Evolutionary conservation across 2,329 filamentous ascomycete species (phyloP), one percentile per base, ranked within the genome.

Genomic region (Torrubiella hemipterigena): DNA sequence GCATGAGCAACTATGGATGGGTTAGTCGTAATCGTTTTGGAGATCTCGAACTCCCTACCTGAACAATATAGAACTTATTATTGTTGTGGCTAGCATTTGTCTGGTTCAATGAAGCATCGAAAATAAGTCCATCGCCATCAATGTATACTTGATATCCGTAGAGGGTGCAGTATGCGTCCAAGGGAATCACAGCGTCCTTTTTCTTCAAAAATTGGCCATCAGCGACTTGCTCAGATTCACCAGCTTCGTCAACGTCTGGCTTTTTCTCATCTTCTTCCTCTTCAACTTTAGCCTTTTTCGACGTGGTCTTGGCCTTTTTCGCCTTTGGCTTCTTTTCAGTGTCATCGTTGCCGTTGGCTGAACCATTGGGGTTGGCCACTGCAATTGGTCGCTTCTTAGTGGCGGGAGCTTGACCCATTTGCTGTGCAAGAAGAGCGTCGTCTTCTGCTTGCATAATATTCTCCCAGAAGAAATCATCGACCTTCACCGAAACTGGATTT

Each of bases 61-160:
- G 81, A 17, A 86, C 51, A 17, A 73, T 71, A 47, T 87, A 89
- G 51, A 87, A 89, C 42, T 91, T 91, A 53, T 91, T 89, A 53
- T 81, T 81, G 48, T 89, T 91, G 28, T 66, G 55, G 1, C 61
- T 57, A 0, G 81, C 61, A 42, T 85, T 81, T 9, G 83, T 81
- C 49, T 87, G 80, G 42, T 87, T 91, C 27, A 93, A 61, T 0
- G 80, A 76, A 1, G 81, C 83, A 48, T 93, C 84, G 50, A 73
- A 89, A 29, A 89, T 83, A 33, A 79, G 56, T 14, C 74, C 73
- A 14, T 44, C 40, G 23, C 67, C 54, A 37, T 78, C 78, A 34
- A 89, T 69, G 46, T 80, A 76, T 19, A 93, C 82, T 13, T 55
- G 47, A 24, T 58, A 61, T 11, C 43, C 48, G 9, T 35, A 7